Evolutionary conservation across 345 rosid species (phyloP), one percentile per base, ranked within the genome.

Genomic region (Camelina neglecta): DNA sequence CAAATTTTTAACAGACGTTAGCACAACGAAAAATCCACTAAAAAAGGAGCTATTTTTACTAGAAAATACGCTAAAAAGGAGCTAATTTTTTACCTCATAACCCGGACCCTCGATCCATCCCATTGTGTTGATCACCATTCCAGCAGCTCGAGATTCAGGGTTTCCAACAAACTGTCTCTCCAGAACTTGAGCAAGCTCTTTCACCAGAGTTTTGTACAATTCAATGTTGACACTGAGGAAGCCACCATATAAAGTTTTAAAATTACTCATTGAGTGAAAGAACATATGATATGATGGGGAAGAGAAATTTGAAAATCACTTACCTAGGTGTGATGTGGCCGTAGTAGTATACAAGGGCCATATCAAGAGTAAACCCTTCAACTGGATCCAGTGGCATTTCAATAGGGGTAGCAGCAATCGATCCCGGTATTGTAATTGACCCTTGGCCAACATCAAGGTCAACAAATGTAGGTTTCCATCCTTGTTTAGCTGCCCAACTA

Each of bases 401-500:
- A 38, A 95, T 86, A 41, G 99, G 97, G 3, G 97, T 87, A 67
- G 97, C 97, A 11, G 97, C 96, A 74, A 94, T 89, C 76, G 86
- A 75, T 70, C 96, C 97, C 6, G 99, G 97, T 64, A 80, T 72
- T 16, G 97, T 90, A 70, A 95, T 90, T 16, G 92, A 81, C 58
- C 99, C 99, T 88, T 92, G 97, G 53, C 97, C 97, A 69, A 94
- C 82, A 83, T 95, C 97, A 83, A 92, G 84, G 83, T 89, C 97
- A 36, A 92, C 92, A 83, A 76, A 94, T 24, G 91, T 90, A 75
- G 93, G 96, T 77, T 90, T 88, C 90, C 89, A 94, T 45, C 95
- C 96, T 54, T 81, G 93, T 81, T 92, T 94, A 62, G 97, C 96
- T 57, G 97, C 93, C 97, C 98, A 94, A 75, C 97, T 94, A 47